Base-by-base conservation (phyloP, 495 filamentous ascomycete species). In the Aspergillus campestris region DNA sequence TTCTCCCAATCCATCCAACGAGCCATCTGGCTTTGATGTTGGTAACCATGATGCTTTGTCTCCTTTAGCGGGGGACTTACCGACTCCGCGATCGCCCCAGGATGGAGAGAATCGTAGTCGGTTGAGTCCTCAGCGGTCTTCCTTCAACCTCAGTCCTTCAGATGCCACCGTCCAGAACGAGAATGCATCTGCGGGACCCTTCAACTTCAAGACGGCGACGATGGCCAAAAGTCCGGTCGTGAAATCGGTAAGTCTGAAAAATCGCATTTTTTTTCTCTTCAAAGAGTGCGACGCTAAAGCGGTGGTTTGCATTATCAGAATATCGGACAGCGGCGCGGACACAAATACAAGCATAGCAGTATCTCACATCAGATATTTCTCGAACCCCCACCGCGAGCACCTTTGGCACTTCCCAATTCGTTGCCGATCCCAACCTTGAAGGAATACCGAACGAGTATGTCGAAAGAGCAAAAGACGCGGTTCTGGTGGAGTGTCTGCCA, bases 301-400 rank as follows among this genome's bases (percentile, higher is more conserved):
- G 50, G 14, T 45, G 60, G 40, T 51, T 38, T 28, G 11, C 29
- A n/a, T 47, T 45, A 7, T 30, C 13, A 86, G 80, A 83, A 80
- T 49, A 79, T 96, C 55, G 92, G 91, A 51, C 89, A 95, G 63
- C 81, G 92, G 45, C 84, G 90, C 43, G 92, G 92, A 28, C 92
- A 98, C 71, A 89, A 92, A 59, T 98, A 97, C 76, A 95, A 95
- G 52, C 92, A 97, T 71, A 91, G 86, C 60, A 92, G 86, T 56
- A 87, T 98, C 40, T 94, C 87, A 14, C 91, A 96, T 61, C 88
- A 94, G 62, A 90, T 98, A 60, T 94, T 98, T 70, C 85, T 94
- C 54, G 88, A 95, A 60, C 92, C 92, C n/a, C 81, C 87, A 2
- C 85, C 84, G 3, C 77, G 89, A 31, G 84, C 90, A 2, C 92